These are phyloP conservation scores for Datisca glomerata DNA, from an alignment of 306 rosid species.

Conservation along the genomic window DNA sequence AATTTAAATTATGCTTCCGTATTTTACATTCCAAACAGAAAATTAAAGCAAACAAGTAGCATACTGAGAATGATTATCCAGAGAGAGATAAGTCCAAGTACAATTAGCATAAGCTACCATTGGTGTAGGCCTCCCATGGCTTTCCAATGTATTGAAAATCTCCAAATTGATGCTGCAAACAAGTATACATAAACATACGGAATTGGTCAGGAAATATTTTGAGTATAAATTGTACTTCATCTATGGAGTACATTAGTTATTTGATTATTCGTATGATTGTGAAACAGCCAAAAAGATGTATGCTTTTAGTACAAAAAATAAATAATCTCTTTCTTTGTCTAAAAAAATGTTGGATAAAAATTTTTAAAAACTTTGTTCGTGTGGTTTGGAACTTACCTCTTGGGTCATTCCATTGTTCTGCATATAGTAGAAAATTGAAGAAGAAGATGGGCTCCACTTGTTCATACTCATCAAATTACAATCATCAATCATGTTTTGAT, in stretches of 20 bases:
- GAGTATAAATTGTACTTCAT: background rate
- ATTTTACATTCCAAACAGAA: background rate
- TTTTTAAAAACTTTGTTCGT: background rate
- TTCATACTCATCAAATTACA: conserved; percentile 23
- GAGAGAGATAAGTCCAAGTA: background rate
- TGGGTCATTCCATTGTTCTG: conserved; percentile 27
- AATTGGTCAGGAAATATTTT: background rate
- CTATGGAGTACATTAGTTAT: background rate
- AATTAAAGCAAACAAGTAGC: too few relatives aligned
- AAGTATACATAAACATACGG: background rate
- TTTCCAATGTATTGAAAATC: conserved; percentile 38
- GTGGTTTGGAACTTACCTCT: conserved; percentile 39
- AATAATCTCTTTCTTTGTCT: background rate
- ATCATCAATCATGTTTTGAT: conserved; percentile 15
- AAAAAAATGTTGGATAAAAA: conserved; percentile 2
- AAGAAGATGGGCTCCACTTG: conserved; percentile 47
- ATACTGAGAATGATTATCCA: too few relatives aligned
- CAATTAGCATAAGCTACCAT: conserved; percentile 16
- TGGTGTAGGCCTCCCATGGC: conserved; percentile 46
- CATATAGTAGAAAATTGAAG: conserved; percentile 34
- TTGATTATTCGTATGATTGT: conserved; percentile 1
- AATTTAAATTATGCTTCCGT: too few relatives aligned
- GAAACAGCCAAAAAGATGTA: background rate
- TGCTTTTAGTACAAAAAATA: background rate
- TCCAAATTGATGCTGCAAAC: conserved; percentile 52